A percentile compares a stretch with the other conserved stretches of the same genome.
phyloP scores from a whole-genome alignment of 1,284 basidiomycete genomes.

The Inonotus obliquus region DNA sequence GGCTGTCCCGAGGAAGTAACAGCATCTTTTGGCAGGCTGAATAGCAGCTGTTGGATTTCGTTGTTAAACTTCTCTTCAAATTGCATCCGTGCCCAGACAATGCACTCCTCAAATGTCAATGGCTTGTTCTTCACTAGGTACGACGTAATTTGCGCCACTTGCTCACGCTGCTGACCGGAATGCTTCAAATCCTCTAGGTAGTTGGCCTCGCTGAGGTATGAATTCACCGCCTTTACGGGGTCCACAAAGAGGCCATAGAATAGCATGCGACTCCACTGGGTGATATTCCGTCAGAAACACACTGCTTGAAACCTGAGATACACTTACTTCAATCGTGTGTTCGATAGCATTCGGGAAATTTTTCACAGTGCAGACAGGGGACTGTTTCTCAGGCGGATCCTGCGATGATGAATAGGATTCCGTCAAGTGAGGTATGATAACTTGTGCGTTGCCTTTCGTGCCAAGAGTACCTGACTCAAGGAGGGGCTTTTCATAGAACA shows the following conservation, averaged over 20 bases:
- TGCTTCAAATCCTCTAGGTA: conserved; percentile 91
- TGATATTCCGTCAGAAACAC: not conserved
- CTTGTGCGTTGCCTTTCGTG: conserved; percentile 98
- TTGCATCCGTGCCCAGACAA: conserved; percentile 93
- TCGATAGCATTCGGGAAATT: conserved; percentile 99
- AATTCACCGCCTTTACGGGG: conserved; percentile 91
- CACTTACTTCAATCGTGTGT: conserved; percentile 90
- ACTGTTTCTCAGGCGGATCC: conserved; percentile 98
- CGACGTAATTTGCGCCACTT: conserved; percentile 86
- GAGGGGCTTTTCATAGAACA: conserved; percentile 95
- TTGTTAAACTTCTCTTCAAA: conserved; percentile 97
- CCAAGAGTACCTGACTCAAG: conserved; percentile 98
- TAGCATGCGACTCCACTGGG: conserved; percentile 88
- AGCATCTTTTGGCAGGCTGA: conserved; percentile 93
- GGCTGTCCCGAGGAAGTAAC: conserved; percentile 87
- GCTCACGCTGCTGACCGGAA: conserved; percentile 87
- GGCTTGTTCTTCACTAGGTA: conserved; percentile 93
- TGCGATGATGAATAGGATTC: conserved; percentile 99
- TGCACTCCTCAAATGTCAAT: conserved; percentile 95
- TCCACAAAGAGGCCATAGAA: conserved; percentile 95
- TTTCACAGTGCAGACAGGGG: conserved; percentile 97
- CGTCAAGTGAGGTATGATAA: conserved; percentile 91
- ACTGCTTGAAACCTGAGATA: not conserved
- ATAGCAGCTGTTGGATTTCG: conserved; percentile 89
- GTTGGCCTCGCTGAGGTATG: conserved; percentile 95